These are phyloP conservation scores for Urtica urens DNA, from an alignment of 306 rosid species.

Conservation along the genomic window DNA sequence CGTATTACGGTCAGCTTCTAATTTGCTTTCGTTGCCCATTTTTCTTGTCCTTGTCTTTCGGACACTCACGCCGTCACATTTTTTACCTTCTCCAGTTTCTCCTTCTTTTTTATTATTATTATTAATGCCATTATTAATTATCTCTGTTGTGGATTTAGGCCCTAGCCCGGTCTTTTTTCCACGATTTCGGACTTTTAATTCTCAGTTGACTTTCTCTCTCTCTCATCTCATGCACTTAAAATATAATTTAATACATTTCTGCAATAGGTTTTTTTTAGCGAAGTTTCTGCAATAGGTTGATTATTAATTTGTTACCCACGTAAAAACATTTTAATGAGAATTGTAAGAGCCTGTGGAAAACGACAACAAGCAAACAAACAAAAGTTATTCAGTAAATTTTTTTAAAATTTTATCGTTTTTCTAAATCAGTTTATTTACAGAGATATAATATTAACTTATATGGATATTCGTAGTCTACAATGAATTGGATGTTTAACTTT, in stretches of 20 bases:
- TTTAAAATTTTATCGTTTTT: no score
- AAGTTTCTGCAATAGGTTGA: not conserved
- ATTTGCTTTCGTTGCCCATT: not conserved
- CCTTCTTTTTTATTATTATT: not conserved
- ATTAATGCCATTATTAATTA: no score
- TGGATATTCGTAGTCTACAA: no score
- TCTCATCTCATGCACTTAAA: no score
- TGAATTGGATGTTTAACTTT: no score
- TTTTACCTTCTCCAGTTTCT: not conserved
- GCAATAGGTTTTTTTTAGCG: not conserved
- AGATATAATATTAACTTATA: no score
- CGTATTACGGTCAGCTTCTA: constrained; percentile 19
- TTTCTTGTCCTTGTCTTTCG: constrained; percentile 4
- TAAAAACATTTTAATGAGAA: no score
- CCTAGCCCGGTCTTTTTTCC: not conserved
- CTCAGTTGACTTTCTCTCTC: not conserved
- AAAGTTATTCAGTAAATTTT: no score
- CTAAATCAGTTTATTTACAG: no score
- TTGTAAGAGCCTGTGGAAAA: no score
- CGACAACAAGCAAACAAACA: no score
- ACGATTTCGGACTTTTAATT: not conserved
- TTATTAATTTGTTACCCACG: not conserved
- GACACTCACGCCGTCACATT: constrained; percentile 27
- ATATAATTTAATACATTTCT: no score
- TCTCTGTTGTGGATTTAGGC: not conserved